phyloP scores from a whole-genome alignment of 805 yeast genomes.

The Scheffersomyces spartinae region DNA sequence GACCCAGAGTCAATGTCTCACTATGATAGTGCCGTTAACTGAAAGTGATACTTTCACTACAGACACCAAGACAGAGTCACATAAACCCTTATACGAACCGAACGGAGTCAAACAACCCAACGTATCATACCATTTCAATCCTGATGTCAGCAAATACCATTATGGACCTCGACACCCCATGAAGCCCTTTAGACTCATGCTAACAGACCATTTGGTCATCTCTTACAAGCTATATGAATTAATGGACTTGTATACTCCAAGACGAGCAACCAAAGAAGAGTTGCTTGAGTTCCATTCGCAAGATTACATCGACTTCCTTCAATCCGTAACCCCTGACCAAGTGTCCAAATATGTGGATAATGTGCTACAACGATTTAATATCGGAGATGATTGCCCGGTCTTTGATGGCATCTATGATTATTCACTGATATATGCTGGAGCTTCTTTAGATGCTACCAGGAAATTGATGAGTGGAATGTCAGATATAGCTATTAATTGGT shows the following conservation, averaged over 20 bases:
- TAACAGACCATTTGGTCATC: conserved; percentile 84
- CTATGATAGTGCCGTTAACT: conserved; percentile 6
- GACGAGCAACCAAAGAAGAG: conserved; percentile 75
- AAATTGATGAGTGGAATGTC: conserved; percentile 76
- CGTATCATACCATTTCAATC: conserved; percentile 84
- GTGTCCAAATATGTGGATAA: conserved; percentile 45
- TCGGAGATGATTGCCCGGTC: conserved; percentile 91
- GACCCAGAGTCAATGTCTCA: too few species aligned
- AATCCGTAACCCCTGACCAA: conserved; percentile 67
- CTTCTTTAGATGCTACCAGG: conserved; percentile 86
- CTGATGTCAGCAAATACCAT: conserved; percentile 69
- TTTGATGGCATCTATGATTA: conserved; percentile 93
- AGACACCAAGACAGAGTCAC: conserved; percentile 20
- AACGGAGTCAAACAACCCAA: conserved; percentile 30
- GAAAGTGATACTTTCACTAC: conserved; percentile 19
- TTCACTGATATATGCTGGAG: conserved; percentile 83
- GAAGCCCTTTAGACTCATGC: conserved; percentile 92
- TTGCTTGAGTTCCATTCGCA: conserved; percentile 74
- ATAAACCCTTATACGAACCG: conserved; percentile 21
- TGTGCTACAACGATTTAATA: conserved; percentile 60
- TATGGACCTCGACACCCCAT: conserved; percentile 95
- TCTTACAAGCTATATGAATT: conserved; percentile 76
- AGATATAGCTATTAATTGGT: conserved; percentile 92
- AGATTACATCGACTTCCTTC: conserved; percentile 72
- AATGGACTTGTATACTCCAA: conserved; percentile 83